These are phyloP conservation scores for Boletus tylopilopsis DNA, from an alignment of 768 basidiomycete species.

Conservation along the genomic window DNA sequence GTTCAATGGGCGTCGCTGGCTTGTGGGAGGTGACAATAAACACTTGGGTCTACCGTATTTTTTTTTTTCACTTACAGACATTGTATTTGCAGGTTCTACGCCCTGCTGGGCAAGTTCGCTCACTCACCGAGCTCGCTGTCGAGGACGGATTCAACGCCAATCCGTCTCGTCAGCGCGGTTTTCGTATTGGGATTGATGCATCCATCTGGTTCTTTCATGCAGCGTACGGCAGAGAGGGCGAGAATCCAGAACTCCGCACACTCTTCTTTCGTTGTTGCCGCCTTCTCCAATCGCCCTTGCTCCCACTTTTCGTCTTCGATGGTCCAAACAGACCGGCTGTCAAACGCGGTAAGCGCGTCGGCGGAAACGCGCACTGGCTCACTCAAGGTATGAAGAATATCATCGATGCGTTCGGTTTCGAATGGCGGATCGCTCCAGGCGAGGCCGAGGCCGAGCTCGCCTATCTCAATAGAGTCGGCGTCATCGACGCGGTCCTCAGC, in stretches of 20 bases:
- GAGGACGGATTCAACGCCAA: constrained; percentile 73
- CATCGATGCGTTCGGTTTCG: constrained; percentile 76
- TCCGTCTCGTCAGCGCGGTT: constrained; percentile 60
- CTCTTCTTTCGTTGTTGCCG: constrained; percentile 82
- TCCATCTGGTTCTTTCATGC: constrained; percentile 77
- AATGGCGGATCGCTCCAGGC: constrained; percentile 81
- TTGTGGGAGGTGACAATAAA: constrained; percentile 44
- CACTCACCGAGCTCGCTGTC: constrained; percentile 73
- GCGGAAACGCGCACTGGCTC: constrained; percentile 58
- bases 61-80: constrained; percentile 12
- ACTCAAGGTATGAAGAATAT: constrained; percentile 75
- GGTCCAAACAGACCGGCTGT: constrained; percentile 78
- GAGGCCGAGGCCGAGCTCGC: constrained; percentile 96
- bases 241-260: constrained; percentile 83
- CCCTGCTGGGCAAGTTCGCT: constrained; percentile 67
- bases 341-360: constrained; percentile 75
- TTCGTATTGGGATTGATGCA: constrained; percentile 84
- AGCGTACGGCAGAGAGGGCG: constrained; percentile 70
- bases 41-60: neutral
- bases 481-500: constrained; percentile 85
- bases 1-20: constrained; percentile 45
- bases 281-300: constrained; percentile 72
- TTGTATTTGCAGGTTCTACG: constrained; percentile 49
- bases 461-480: constrained; percentile 72
- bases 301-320: constrained; percentile 91